phyloP scores from a whole-genome alignment of 768 basidiomycete species.

The Thelephora aurantiotincta region DNA sequence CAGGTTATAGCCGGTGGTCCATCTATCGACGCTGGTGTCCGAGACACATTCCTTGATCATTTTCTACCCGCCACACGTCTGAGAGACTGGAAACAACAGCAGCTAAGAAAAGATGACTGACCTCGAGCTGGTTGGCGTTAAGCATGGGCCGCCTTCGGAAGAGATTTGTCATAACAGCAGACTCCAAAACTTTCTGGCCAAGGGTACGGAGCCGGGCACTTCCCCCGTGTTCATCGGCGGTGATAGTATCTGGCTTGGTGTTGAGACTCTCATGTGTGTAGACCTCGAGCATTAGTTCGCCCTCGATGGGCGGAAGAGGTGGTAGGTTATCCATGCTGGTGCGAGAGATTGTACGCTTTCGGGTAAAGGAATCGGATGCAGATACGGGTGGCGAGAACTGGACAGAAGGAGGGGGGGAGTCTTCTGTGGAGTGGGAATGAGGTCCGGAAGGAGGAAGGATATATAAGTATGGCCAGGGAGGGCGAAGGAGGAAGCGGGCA shows the following conservation, averaged over 20 bases:
- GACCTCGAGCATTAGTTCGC: slow-evolving; percentile 47
- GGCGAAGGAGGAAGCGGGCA: too few relatives aligned
- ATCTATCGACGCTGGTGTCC: slow-evolving; percentile 26
- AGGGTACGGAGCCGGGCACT: slow-evolving; percentile 44
- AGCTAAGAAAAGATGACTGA: slow-evolving; percentile 16
- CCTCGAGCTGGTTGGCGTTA: slow-evolving; percentile 26
- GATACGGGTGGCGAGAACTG: too few relatives aligned
- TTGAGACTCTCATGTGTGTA: slow-evolving; percentile 58
- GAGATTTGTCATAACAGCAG: slow-evolving; percentile 35
- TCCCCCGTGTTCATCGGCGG: slow-evolving; percentile 36
- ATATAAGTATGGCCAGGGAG: too few relatives aligned
- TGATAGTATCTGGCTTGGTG: slow-evolving; percentile 11
- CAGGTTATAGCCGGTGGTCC: slow-evolving; percentile 39
- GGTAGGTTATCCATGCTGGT: slow-evolving; percentile 17
- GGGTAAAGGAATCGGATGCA: slow-evolving; percentile 1
- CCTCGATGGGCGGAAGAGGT: slow-evolving; percentile 33
- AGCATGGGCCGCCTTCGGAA: slow-evolving; percentile 32
- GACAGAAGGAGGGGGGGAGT: too few relatives aligned
- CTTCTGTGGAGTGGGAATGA: too few relatives aligned
- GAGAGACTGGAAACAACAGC: neutral
- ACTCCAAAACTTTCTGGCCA: slow-evolving; percentile 36
- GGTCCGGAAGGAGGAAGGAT: too few relatives aligned
- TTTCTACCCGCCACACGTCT: slow-evolving; percentile 9
- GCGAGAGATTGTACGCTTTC: slow-evolving; percentile 17
- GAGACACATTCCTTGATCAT: slow-evolving; percentile 19